These are phyloP conservation scores for Gardenia jasminoides DNA, from an alignment of 257 asterid genomes.

Conservation along the genomic window DNA sequence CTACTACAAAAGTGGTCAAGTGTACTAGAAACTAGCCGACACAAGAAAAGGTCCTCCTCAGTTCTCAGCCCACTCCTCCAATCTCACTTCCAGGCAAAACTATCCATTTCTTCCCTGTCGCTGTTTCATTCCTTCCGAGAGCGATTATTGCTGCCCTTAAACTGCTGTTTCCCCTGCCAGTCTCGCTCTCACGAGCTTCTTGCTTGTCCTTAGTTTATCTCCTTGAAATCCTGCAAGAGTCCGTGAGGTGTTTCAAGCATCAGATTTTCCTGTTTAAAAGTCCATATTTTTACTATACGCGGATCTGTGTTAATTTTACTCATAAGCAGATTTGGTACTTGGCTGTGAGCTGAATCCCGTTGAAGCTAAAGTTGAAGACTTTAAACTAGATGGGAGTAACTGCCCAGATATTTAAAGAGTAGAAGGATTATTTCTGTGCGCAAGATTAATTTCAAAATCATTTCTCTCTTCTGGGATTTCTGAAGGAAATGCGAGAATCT, in stretches of 20 bases:
- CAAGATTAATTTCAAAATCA: not conserved
- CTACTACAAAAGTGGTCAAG: too few relatives aligned
- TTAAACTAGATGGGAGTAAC: not conserved
- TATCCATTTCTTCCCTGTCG: not conserved
- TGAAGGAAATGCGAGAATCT: not conserved
- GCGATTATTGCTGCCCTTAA: not conserved
- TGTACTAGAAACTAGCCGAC: not conserved
- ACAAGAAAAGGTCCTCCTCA: not conserved
- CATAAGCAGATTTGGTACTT: not conserved
- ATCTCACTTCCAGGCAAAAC: not conserved
- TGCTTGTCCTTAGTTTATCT: not conserved
- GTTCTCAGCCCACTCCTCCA: conserved; percentile 2
- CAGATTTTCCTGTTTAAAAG: not conserved
- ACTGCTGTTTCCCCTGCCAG: not conserved
- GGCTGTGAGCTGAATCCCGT: not conserved
- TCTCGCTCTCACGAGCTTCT: conserved; percentile 23
- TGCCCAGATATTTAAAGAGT: not conserved
- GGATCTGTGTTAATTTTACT: not conserved
- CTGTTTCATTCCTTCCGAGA: not conserved
- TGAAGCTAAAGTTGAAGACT: not conserved
- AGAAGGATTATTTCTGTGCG: too few relatives aligned
- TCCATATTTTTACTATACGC: not conserved
- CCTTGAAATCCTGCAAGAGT: not conserved
- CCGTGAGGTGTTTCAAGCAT: not conserved
- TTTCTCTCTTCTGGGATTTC: not conserved